Conservation (phyloP, 1,284 basidiomycete genomes). For the Nidula niveotomentosa region DNA sequence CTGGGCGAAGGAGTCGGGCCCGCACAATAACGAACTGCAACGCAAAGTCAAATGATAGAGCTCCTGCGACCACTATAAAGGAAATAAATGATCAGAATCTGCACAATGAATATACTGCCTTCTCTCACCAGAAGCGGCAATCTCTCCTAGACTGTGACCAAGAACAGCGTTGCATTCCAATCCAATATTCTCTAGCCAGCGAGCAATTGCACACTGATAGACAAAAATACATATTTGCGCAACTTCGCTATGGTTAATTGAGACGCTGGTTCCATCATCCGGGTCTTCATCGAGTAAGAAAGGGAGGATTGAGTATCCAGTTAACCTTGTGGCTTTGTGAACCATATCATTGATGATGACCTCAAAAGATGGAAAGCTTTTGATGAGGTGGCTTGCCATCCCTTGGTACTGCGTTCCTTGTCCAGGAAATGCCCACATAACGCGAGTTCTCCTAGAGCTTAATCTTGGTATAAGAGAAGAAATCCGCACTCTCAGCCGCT, state of each 20-base stretch:
- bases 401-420: conserved; percentile 35
- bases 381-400: conserved; percentile 28
- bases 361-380: conserved; percentile 24
- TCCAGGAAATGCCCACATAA: conserved; percentile 32
- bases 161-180: conserved; percentile 27
- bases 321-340: conserved; percentile 19
- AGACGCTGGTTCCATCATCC: too few species aligned
- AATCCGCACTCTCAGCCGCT: too few species aligned
- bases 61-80: conserved; percentile 10
- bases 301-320: conserved; percentile 19
- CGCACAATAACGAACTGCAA: conserved; percentile 30
- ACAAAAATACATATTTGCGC: conserved; percentile 31
- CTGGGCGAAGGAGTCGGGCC: conserved; percentile 26
- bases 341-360: conserved; percentile 23
- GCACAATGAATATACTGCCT: conserved; percentile 7
- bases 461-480: too few species aligned
- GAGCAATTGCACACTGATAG: too few species aligned
- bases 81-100: neutral
- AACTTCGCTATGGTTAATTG: conserved; percentile 28
- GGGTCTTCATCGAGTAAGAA: too few species aligned
- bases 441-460: conserved; percentile 5
- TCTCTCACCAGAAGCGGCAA: conserved; percentile 28
- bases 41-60: conserved; percentile 24
- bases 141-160: conserved; percentile 35
- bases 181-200: conserved; percentile 25